Evolutionary conservation across 139 green algal species (phyloP).

Genomic region (Haematococcus lacustris): DNA sequence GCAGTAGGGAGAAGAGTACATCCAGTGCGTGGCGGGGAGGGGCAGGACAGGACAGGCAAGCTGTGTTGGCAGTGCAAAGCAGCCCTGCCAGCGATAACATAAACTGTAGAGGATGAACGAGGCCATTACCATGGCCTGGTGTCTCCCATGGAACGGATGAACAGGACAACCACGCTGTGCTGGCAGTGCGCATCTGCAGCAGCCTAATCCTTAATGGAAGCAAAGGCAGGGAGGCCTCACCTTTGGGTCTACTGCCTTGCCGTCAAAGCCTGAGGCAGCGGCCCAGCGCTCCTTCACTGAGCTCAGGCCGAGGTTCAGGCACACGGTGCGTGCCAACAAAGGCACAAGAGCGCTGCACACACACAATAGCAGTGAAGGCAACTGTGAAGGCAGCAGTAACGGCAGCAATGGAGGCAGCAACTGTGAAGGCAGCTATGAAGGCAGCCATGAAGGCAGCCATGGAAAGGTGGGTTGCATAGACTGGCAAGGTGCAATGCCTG

Average conservation of each 20-base stretch:
- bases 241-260: conserved; percentile 28
- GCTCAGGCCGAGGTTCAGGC: conserved; percentile 77
- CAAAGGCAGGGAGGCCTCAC: conserved; percentile 12
- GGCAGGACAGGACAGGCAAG: not conserved
- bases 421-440: no score
- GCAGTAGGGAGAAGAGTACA: no score
- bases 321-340: conserved; percentile 72
- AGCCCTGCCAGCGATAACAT: not conserved
- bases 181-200: no score
- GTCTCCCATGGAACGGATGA: not conserved
- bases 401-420: no score
- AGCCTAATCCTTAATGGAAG: no score
- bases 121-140: no score
- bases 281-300: conserved; percentile 74
- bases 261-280: conserved; percentile 64
- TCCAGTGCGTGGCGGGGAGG: no score
- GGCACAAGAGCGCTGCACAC: conserved; percentile 70
- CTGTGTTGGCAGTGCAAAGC: not conserved
- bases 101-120: not conserved
- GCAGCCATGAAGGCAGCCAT: no score
- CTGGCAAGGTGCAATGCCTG: no score
- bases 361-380: no score
- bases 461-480: no score
- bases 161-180: not conserved
- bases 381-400: no score